A percentile compares a stretch with the other conserved stretches of the same genome.
phyloP scores from a whole-genome alignment of 345 rosid genomes.

The Excoecaria agallocha region DNA sequence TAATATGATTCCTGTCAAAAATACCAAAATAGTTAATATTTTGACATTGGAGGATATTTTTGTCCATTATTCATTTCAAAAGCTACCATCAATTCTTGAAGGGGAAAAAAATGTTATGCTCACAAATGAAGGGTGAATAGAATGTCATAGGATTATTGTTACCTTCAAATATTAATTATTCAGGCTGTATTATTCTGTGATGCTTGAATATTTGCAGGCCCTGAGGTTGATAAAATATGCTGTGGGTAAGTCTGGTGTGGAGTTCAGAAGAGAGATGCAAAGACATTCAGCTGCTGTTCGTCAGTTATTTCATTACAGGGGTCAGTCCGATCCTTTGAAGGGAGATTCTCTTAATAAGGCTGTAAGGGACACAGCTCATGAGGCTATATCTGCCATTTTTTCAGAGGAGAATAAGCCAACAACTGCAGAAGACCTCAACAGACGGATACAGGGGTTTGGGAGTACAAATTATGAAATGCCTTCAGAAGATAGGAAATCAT shows the following conservation, averaged over 20 bases:
- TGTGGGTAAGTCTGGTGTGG: slow-evolving; percentile 82
- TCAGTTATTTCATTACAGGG: slow-evolving; percentile 80
- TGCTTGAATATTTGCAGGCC: slow-evolving; percentile 45
- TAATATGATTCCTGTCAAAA: not conserved
- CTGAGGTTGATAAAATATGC: slow-evolving; percentile 82
- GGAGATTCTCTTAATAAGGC: slow-evolving; percentile 97
- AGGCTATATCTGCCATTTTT: slow-evolving; percentile 75
- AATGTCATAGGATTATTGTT: slow-evolving; percentile 2
- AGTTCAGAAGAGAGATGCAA: slow-evolving; percentile 97
- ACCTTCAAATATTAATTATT: not conserved
- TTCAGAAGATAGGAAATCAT: slow-evolving; percentile 77
- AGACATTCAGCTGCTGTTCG: slow-evolving; percentile 78
- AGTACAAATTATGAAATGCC: slow-evolving; percentile 74
- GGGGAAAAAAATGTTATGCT: not conserved
- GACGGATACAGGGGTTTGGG: slow-evolving; percentile 92
- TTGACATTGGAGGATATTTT: not conserved
- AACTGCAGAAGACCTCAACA: slow-evolving; percentile 56
- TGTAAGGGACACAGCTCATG: slow-evolving; percentile 85
- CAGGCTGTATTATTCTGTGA: slow-evolving; percentile 2
- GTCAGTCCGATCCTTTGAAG: slow-evolving; percentile 78
- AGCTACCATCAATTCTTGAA: not conserved
- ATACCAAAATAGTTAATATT: not conserved
- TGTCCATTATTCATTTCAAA: not conserved
- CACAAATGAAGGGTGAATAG: not conserved
- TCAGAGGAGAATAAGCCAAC: slow-evolving; percentile 74